Evolutionary conservation across 495 filamentous ascomycete species (phyloP), one percentile per base, ranked within the genome.

Genomic region (Lophiostoma macrostomum): DNA sequence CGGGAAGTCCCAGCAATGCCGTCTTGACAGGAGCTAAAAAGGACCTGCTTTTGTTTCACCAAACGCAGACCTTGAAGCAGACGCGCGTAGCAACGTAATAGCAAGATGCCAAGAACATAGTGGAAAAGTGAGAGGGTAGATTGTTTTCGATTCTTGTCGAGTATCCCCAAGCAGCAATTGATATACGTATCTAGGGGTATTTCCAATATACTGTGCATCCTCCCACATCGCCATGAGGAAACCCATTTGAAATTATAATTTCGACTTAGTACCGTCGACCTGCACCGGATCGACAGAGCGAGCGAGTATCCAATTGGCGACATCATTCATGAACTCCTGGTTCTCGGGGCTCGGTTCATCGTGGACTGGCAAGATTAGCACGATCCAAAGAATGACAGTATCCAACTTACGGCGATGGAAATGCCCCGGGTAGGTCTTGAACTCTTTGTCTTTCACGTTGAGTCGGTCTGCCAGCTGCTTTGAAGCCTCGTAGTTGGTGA

Each of bases 341-440:
- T 75, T 77, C 51, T 80, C 75, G 16, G 87, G 69, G 24, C 75
- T 67, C 50, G 82, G 73, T 53, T 95, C 90, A 1, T 76, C 76
- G 71, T 93, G 87, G 60, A 95, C 66, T 72, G 24, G n/a, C 39
- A 19, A 61, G 39, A 19, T 23, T 38, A 1, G 40, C 12, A 37
- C 18, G 13, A 35, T 18, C 2, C 11, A 18, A 2, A 11, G 5
- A 23, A 22, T 23, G n/a, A n/a, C 6, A 37, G 16, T 6, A 7
- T 39, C 14, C 5, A n/a, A 67, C 73, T 60, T 47, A 77, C 74
- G 54, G 70, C 81, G 80, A 69, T 95, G 90, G 66, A 76, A 88
- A 71, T 77, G 87, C 5, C 87, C 90, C 38, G 87, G 83, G 63
- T 91, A 95, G 6, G 71, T 60, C 73, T 77, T 82, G 59, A 91